Evolutionary conservation across 352 stramenopile genomes (phyloP), one percentile per base, ranked within the genome.

Genomic region (Globisporangium takayamanum): DNA sequence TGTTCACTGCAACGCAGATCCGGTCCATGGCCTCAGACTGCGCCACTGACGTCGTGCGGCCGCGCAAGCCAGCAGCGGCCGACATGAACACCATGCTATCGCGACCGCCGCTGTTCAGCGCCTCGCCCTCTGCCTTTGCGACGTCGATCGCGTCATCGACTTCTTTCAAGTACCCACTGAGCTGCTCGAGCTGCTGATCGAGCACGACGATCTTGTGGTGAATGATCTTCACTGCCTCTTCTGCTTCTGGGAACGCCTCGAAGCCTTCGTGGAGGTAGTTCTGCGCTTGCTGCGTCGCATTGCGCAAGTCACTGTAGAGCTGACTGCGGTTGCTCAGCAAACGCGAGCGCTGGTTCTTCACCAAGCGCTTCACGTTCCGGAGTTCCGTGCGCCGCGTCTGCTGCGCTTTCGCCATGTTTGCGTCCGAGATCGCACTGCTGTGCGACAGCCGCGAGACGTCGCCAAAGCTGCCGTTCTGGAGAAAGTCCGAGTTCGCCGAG

Each of bases 201-300:
- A 92, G 64, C n/a, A 73, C 63, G 11, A 91, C 62, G 59, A 94
- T 88, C 56, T 92, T 94, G 60, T 74, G 71, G 50, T 89, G 84
- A 16, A 94, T 89, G 33, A 89, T 92, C 58, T 81, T 87, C 47
- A 92, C 84, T 0, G 82, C 80, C 64, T 91, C 78, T 73, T 93
- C 83, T 28, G 83, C 83, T 53, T 73, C 80, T 1, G 83, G 83
- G 15, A 88, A 55, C 28, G 79, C 70, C 54, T 88, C 76, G 42
- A 91, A 93, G 1, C 81, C 83, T 81, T 93, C 83, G 52, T 93
- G 83, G 5, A 93, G 49, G 62, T 91, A 93, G 53, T 91, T 93
- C 50, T 93, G 83, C 7, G 80, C 79, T 62, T 91, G 79, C 33
- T 93, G 83, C 1, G 73, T 92, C 11, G 84, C 84, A 53, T 76